A percentile compares a stretch with the other conserved stretches of the same genome.
These are phyloP conservation scores for Nasturtium officinale DNA, from an alignment of 345 rosid species.

Conservation along the genomic window DNA sequence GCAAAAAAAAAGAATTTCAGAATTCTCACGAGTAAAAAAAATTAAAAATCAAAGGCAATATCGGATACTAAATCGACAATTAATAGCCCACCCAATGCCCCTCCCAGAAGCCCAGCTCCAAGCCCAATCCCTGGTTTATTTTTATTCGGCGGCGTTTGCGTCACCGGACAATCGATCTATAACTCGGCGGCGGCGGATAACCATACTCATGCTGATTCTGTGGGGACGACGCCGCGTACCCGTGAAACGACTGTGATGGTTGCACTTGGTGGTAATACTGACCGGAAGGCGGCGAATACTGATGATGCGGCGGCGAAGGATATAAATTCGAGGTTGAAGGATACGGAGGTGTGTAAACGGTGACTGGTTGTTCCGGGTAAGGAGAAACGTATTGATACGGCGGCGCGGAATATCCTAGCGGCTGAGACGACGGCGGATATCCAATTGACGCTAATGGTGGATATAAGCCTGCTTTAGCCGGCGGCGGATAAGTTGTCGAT, in stretches of 20 bases:
- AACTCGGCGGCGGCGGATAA: conserved; percentile 46
- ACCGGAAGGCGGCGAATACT: conserved; percentile 26
- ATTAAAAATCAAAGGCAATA: conserved; percentile 45
- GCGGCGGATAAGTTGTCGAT: conserved; percentile 24
- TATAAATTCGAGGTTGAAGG: conserved; percentile 14
- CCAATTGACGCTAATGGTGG: conserved; percentile 34
- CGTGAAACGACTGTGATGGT: conserved; percentile 37
- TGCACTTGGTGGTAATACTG: conserved; percentile 33
- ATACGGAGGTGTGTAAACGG: conserved; percentile 20
- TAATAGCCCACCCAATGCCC: conserved; percentile 71
- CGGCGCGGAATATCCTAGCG: conserved; percentile 25
- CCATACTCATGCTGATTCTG: conserved; percentile 21
- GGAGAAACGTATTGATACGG: conserved; percentile 26
- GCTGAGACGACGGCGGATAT: conserved; percentile 40
- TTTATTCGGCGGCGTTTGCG: conserved; percentile 50
- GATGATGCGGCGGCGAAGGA: conserved; percentile 20
- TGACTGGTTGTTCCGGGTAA: conserved; percentile 22
- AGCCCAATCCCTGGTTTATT: conserved; percentile 48
- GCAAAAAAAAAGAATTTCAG: background rate
- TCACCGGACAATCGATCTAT: conserved; percentile 47
- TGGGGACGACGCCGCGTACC: conserved; percentile 9
- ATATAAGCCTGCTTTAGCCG: conserved; percentile 22
- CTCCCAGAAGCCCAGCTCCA: conserved; percentile 80
- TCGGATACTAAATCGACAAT: conserved; percentile 77
- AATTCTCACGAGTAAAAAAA: background rate